These are phyloP conservation scores for Phytophthora meadii DNA, from an alignment of 352 stramenopile species.

Conservation along the genomic window DNA sequence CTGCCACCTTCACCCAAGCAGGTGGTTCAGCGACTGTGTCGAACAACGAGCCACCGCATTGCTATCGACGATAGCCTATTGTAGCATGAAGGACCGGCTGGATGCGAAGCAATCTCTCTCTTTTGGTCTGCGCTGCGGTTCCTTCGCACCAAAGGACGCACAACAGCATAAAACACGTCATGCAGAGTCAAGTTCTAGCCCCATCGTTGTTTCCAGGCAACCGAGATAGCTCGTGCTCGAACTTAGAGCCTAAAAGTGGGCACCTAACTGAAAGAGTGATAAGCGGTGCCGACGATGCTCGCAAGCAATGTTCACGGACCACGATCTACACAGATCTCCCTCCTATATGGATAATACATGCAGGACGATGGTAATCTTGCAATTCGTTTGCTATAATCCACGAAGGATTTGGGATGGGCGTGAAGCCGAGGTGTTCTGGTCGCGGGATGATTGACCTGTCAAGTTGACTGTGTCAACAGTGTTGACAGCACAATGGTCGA, in stretches of 20 bases:
- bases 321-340: too few species aligned
- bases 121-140: background rate
- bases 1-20: slow-evolving; percentile 12
- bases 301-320: too few species aligned
- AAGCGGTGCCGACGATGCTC: too few species aligned
- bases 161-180: slow-evolving; percentile 15
- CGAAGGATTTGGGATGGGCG: slow-evolving; percentile 4
- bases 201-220: slow-evolving; percentile 12
- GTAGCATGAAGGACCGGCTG: too few species aligned
- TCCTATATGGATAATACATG: too few species aligned
- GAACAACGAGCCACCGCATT: background rate
- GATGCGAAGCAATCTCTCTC: slow-evolving; percentile 2
- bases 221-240: background rate
- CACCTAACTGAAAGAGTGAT: too few species aligned
- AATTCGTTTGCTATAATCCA: background rate
- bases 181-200: slow-evolving; percentile 14
- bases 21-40: slow-evolving; percentile 1
- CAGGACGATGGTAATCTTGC: too few species aligned
- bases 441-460: slow-evolving; percentile 2
- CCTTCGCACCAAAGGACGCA: background rate
- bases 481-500: background rate
- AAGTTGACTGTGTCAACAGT: background rate
- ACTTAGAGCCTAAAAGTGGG: too few species aligned
- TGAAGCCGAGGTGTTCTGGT: slow-evolving; percentile 17
- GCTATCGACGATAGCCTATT: background rate